Conservation (phyloP, 1,284 basidiomycete genomes). For the Apiotrichum gamsii region DNA sequence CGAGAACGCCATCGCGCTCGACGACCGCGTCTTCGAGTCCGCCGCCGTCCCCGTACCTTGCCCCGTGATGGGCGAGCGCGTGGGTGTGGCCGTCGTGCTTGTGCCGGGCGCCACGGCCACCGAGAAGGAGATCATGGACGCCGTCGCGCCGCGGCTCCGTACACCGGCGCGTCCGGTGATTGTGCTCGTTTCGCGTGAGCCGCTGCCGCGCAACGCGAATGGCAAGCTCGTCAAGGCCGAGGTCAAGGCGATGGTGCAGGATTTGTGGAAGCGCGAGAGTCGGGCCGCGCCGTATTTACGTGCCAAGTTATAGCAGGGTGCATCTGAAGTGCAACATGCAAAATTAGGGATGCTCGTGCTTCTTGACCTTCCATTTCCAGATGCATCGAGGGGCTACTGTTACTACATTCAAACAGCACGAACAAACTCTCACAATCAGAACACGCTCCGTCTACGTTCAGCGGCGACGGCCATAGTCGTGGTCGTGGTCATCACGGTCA, state of each 20-base stretch:
- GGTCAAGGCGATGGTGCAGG: conserved; percentile 14
- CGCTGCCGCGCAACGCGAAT: conserved; percentile 9
- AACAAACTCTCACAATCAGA: too few species aligned
- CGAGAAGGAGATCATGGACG: conserved; percentile 3
- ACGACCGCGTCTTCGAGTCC: conserved; percentile 31
- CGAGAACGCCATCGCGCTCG: conserved; percentile 37
- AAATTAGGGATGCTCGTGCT: too few species aligned
- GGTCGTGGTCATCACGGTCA: conserved; percentile 4
- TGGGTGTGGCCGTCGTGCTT: conserved; percentile 34
- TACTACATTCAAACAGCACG: too few species aligned
- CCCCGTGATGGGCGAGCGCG: conserved; percentile 33
- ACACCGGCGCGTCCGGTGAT: conserved; percentile 12
- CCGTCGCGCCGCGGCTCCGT: conserved; percentile 9
- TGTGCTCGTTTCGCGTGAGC: conserved; percentile 7
- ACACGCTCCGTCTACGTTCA: neutral
- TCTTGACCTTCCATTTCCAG: too few species aligned
- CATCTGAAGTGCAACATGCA: too few species aligned
- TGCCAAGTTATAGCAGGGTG: neutral
- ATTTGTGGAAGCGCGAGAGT: conserved; percentile 1
- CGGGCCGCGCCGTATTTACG: neutral
- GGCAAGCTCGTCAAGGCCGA: conserved; percentile 11
- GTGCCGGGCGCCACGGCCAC: conserved; percentile 4
- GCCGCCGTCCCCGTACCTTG: conserved; percentile 37
- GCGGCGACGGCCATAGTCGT: conserved; percentile 5
- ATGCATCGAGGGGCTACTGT: too few species aligned